phyloP scores from a whole-genome alignment of 805 yeast species.

The Helenozyma rhizophorensis region DNA sequence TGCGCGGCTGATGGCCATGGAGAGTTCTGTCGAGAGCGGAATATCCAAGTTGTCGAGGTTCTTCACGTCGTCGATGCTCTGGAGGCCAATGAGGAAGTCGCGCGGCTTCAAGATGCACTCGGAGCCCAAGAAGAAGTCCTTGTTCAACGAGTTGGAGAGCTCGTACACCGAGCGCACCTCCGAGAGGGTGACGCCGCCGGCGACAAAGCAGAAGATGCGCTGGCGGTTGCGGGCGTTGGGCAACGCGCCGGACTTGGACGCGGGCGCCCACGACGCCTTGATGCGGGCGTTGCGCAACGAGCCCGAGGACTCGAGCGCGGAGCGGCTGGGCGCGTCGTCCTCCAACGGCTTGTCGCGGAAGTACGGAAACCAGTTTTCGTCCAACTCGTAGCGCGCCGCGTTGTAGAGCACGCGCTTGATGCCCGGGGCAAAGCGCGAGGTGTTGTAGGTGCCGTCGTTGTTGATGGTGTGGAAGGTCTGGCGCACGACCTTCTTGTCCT shows the following conservation, averaged over 20 bases:
- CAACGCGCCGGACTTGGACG: constrained; percentile 13
- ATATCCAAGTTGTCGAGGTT: constrained; percentile 40
- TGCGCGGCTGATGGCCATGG: constrained; percentile 10
- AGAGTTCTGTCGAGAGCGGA: constrained; percentile 10
- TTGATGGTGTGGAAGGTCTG: constrained; percentile 54
- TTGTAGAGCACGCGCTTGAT: constrained; percentile 53
- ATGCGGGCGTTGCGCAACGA: constrained; percentile 14
- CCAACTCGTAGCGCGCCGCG: constrained; percentile 48
- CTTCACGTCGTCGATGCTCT: constrained; percentile 34
- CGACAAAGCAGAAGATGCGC: constrained; percentile 70
- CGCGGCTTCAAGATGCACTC: constrained; percentile 45
- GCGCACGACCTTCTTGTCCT: constrained; percentile 43
- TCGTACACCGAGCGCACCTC: constrained; percentile 78
- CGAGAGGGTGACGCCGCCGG: constrained; percentile 86
- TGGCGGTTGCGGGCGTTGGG: constrained; percentile 38
- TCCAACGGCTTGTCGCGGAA: constrained; percentile 68
- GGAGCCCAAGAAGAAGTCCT: constrained; percentile 53
- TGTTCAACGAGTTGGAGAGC: constrained; percentile 54
- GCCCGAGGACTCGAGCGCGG: constrained; percentile 4
- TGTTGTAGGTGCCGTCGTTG: constrained; percentile 51
- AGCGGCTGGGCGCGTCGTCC: constrained; percentile 25
- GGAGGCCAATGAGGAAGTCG: constrained; percentile 41
- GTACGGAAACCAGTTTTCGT: constrained; percentile 63
- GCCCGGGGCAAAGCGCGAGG: constrained; percentile 73
- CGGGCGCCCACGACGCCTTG: constrained; percentile 19